Evolutionary conservation across 2,329 filamentous ascomycete species (phyloP), one percentile per base, ranked within the genome.

Genomic region (Akanthomyces muscarius): DNA sequence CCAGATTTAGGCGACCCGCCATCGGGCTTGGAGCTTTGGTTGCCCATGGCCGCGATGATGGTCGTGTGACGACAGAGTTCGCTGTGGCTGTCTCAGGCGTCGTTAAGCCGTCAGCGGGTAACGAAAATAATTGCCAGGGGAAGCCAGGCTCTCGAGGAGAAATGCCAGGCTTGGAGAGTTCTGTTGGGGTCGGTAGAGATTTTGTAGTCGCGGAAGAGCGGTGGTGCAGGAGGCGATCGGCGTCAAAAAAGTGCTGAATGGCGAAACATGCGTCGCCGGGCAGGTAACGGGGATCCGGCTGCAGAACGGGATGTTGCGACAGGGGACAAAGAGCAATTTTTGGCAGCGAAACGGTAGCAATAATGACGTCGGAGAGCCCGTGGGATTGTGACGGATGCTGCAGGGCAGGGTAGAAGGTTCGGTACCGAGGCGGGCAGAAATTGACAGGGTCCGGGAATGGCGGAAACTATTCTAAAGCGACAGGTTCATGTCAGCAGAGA

Each of bases 1-100:
- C 76, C 73, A 58, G 75, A 74, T 48, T 89, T 70, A 64, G 77
- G 73, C 64, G 73, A 75, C 65, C 76, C 76, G 68, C 80, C 79
- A 70, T 80, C 76, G 72, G 85, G 82, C 70, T 84, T 86, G 69
- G 90, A 92, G 70, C 82, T 83, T 77, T 90, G 86, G 76, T 92
- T 92, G 73, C 90, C 90, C 90, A 93, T 93, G 69, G 66, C 77
- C 44, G 63, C 56, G 52, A 53, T 41, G 56, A 51, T 57, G 42
- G 52, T 51, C 47, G 33, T 42, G 56, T 48, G 57, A 41, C 57
- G 41, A 48, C 47, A 38, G 48, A 28, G 47, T 52, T 63, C 68
- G 66, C 63, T 63, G 66, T 64, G 64, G 64, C 63, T 71, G 70
- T 71, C 68, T 71, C 70, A 68, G 71, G 64, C 64, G 60, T 69